phyloP scores from a whole-genome alignment of 2,329 filamentous ascomycete species.

The Phialophora chinensis region DNA sequence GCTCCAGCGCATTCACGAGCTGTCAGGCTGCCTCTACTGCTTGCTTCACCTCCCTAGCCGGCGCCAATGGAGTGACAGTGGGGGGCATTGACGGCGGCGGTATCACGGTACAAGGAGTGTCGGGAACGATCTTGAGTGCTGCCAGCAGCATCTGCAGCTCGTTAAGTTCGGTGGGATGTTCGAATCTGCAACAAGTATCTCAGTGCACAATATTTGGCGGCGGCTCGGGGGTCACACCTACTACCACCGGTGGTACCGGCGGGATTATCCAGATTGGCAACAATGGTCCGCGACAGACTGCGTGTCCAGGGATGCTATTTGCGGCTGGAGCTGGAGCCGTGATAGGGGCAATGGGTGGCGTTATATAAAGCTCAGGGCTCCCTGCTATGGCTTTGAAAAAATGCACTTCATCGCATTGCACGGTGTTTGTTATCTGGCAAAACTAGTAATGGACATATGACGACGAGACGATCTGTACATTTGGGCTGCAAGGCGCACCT shows the following conservation, averaged over 20 bases:
- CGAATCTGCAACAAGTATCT: constrained; percentile 51
- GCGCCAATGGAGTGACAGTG: constrained; percentile 60
- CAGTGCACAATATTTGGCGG: constrained; percentile 52
- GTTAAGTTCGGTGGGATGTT: constrained; percentile 55
- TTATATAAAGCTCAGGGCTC: constrained; percentile 15
- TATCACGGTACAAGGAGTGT: constrained; percentile 54
- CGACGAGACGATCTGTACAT: constrained; percentile 25
- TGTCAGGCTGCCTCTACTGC: constrained; percentile 56
- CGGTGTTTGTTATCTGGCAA: constrained; percentile 7
- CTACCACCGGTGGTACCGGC: constrained; percentile 37
- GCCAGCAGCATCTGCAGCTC: constrained; percentile 55
- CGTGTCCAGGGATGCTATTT: constrained; percentile 49
- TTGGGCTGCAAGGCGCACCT: constrained; percentile 6
- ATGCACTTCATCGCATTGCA: constrained; percentile 3
- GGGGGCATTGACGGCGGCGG: constrained; percentile 50
- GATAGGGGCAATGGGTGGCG: constrained; percentile 49
- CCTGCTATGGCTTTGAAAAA: constrained; percentile 4
- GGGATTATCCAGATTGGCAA: constrained; percentile 37
- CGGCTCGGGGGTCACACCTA: constrained; percentile 37
- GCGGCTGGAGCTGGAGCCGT: constrained; percentile 50
- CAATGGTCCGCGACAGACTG: constrained; percentile 35
- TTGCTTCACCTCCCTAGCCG: constrained; percentile 54
- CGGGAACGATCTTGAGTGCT: constrained; percentile 49
- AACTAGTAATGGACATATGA: constrained; percentile 26
- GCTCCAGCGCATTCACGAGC: constrained; percentile 60